Conservation (phyloP, 2,329 filamentous ascomycete genomes). For the Lachnellula subtilissima region DNA sequence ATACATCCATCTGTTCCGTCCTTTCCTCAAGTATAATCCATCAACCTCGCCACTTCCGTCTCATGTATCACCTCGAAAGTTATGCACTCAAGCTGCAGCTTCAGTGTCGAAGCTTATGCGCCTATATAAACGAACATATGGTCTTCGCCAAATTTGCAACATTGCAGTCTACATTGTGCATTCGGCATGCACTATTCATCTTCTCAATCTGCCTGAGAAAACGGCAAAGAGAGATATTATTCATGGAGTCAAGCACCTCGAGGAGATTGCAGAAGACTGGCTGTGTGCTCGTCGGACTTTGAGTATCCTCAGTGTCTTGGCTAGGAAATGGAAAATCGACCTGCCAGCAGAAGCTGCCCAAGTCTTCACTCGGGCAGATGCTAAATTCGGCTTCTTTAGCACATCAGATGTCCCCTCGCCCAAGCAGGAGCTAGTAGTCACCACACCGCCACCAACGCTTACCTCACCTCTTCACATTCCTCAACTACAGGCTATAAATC, state of each 20-base stretch:
- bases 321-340: conserved; percentile 84
- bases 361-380: conserved; percentile 72
- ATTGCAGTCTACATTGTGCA: conserved; percentile 95
- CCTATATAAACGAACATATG: conserved; percentile 87
- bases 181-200: conserved; percentile 88
- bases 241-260: conserved; percentile 84
- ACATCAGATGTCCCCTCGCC: conserved; percentile 32
- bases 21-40: conserved; percentile 87
- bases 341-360: conserved; percentile 76
- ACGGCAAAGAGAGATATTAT: conserved; percentile 84
- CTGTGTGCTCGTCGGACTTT: conserved; percentile 81
- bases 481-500: conserved; percentile 3
- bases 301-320: conserved; percentile 77
- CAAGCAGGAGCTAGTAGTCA: conserved; percentile 28
- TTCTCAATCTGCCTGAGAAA: conserved; percentile 90
- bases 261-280: conserved; percentile 96
- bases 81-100: conserved; percentile 84
- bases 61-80: conserved; percentile 83
- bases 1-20: conserved; percentile 92
- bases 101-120: conserved; percentile 92
- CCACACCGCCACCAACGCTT: conserved; percentile 19
- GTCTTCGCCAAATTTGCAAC: conserved; percentile 89
- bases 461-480: conserved; percentile 18
- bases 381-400: conserved; percentile 70
- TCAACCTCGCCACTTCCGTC: conserved; percentile 74